Evolutionary conservation across 805 yeast genomes (phyloP).

Genomic region (Komagataella pseudopastoris): DNA sequence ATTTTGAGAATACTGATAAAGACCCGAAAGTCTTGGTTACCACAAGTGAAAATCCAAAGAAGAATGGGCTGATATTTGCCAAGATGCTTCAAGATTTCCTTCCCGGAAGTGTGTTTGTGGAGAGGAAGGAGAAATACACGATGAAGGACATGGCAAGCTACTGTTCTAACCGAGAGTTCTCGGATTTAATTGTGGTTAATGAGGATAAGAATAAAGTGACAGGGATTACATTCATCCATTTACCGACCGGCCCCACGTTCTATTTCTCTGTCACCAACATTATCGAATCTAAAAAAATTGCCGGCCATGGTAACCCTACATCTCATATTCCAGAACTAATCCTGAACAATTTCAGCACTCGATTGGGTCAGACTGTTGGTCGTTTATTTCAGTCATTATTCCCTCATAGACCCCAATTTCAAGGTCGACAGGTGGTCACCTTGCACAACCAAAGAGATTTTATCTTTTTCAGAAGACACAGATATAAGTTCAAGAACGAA

Average conservation of each 20-base stretch:
- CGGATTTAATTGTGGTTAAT: constrained; percentile 79
- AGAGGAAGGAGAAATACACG: constrained; percentile 71
- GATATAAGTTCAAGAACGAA: constrained; percentile 81
- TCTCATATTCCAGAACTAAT: constrained; percentile 86
- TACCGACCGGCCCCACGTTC: constrained; percentile 93
- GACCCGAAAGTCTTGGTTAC: constrained; percentile 86
- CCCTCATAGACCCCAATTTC: constrained; percentile 87
- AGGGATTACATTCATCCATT: constrained; percentile 84
- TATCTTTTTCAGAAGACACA: constrained; percentile 89
- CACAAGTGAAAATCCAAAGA: constrained; percentile 77
- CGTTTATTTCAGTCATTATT: constrained; percentile 82
- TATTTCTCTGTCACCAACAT: constrained; percentile 77
- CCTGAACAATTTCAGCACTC: constrained; percentile 82
- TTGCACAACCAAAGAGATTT: constrained; percentile 94
- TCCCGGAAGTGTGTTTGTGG: constrained; percentile 78
- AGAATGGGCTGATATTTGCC: constrained; percentile 82
- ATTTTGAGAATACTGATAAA: constrained; percentile 31
- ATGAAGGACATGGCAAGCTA: constrained; percentile 80
- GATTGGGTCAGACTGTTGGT: constrained; percentile 90
- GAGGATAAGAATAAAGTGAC: constrained; percentile 90
- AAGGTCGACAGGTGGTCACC: constrained; percentile 93
- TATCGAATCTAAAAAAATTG: constrained; percentile 58
- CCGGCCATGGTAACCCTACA: constrained; percentile 86
- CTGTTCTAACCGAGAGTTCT: constrained; percentile 72
- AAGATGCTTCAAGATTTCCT: constrained; percentile 72